A percentile compares a stretch with the other conserved stretches of the same genome.
Conservation (phyloP, 306 rosid species). For the Dalbergia oliveri region DNA sequence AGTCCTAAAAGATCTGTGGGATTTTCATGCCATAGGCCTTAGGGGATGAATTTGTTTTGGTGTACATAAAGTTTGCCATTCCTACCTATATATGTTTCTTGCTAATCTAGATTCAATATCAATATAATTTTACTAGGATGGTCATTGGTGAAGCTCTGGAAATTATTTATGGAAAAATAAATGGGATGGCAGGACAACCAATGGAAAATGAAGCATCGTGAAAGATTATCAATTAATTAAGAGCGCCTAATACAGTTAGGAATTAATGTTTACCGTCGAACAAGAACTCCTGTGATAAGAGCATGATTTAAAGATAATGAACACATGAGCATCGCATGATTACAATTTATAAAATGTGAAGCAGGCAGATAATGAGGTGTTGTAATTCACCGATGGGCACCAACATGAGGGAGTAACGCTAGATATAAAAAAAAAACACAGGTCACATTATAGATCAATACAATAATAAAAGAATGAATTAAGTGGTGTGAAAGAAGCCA, state of each 20-base stretch:
- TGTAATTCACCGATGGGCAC: neutral
- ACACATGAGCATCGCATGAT: no score
- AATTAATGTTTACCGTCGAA: neutral
- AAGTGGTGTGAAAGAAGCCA: neutral
- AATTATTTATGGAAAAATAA: no score
- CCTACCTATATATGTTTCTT: no score
- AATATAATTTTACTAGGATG: no score
- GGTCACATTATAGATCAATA: neutral
- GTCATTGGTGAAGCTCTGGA: no score
- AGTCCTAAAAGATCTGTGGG: no score
- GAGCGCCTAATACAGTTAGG: neutral
- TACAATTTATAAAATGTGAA: no score
- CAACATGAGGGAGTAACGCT: neutral
- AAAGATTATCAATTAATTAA: neutral
- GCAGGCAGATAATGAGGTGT: neutral
- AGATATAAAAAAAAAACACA: neutral
- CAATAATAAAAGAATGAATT: neutral
- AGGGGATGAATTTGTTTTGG: no score
- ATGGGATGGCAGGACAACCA: no score
- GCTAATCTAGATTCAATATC: no score
- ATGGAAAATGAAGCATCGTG: neutral
- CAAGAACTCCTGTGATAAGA: neutral
- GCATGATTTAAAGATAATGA: neutral
- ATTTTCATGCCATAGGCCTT: no score
- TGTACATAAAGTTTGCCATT: no score